phyloP scores from a whole-genome alignment of 345 rosid genomes.

The Rhizophora mangle region DNA sequence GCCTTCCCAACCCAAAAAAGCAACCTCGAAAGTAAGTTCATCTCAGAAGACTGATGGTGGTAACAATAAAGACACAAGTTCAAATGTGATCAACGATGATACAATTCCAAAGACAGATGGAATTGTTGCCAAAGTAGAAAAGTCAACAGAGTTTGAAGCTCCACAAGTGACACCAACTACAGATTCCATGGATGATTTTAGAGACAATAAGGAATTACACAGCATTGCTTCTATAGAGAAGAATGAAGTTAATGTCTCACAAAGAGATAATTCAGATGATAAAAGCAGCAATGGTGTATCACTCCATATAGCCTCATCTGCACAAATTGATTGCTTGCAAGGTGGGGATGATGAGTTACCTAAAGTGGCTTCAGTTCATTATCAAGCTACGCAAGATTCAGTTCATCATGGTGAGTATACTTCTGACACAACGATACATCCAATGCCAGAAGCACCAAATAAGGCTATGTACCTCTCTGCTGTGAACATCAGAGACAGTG shows the following conservation, averaged over 20 bases:
- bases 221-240: slow-evolving; percentile 39
- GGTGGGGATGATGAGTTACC: slow-evolving; percentile 25
- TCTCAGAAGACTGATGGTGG: slow-evolving; percentile 32
- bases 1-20: slow-evolving; percentile 41
- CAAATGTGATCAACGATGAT: slow-evolving; percentile 37
- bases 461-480: slow-evolving; percentile 35
- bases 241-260: slow-evolving; percentile 19
- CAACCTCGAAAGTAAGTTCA: slow-evolving; percentile 39
- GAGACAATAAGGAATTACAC: slow-evolving; percentile 61
- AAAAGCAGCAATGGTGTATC: slow-evolving; percentile 20
- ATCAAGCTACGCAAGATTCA: slow-evolving; percentile 30
- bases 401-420: slow-evolving; percentile 21
- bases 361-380: slow-evolving; percentile 26
- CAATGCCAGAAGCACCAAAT: slow-evolving; percentile 33
- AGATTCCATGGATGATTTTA: slow-evolving; percentile 38
- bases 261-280: slow-evolving; percentile 22
- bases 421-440: slow-evolving; percentile 28
- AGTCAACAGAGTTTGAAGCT: slow-evolving; percentile 22
- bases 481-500: slow-evolving; percentile 29
- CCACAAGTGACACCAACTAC: slow-evolving; percentile 28
- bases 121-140: slow-evolving; percentile 22
- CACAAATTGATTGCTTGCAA: slow-evolving; percentile 13
- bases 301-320: slow-evolving; percentile 7
- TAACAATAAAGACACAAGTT: slow-evolving; percentile 36
- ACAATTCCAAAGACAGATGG: slow-evolving; percentile 40